Percentiles rank a stretch among this genome's conserved stretches.
These are phyloP conservation scores for Quercus lobata DNA, from an alignment of 331 rosid species.

Conservation along the genomic window DNA sequence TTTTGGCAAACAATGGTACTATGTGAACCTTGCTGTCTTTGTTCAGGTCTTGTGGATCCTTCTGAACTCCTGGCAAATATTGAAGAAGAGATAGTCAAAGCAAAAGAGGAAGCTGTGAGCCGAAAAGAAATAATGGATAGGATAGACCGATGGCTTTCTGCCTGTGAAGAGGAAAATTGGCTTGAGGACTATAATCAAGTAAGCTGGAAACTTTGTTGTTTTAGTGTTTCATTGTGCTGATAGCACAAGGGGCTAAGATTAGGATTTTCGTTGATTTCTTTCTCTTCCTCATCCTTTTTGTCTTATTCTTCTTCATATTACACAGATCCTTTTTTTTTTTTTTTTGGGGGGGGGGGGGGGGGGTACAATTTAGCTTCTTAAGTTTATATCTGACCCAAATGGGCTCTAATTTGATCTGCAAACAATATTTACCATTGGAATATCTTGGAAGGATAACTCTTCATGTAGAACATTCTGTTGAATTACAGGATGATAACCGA, in stretches of 20 bases:
- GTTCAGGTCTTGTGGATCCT: constrained; percentile 87
- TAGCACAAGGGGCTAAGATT: neutral
- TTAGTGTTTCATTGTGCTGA: constrained; percentile 3
- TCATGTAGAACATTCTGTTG: constrained; percentile 12
- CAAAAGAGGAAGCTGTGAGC: constrained; percentile 77
- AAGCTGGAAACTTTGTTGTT: constrained; percentile 28
- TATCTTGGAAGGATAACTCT: constrained; percentile 2
- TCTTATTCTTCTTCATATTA: neutral
- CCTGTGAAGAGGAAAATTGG: constrained; percentile 99
- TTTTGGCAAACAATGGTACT: neutral
- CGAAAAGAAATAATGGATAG: constrained; percentile 85
- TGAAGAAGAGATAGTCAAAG: constrained; percentile 74
- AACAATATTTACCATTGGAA: constrained; percentile 1
- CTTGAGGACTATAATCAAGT: constrained; percentile 88
- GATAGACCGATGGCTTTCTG: constrained; percentile 88
- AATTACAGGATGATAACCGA: constrained; percentile 75
- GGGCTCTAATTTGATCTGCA: neutral
- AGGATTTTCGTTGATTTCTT: neutral
- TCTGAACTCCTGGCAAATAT: constrained; percentile 85
- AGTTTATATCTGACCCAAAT: constrained; percentile 2
- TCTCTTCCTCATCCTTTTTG: neutral
- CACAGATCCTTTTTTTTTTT: neutral
- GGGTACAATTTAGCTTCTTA: neutral
- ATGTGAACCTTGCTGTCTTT: constrained; percentile 1
- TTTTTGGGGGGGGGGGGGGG: neutral